Evolutionary conservation across 1,284 basidiomycete species (phyloP), one percentile per base, ranked within the genome.

Genomic region (Melanopsichium pennsylvanicum): DNA sequence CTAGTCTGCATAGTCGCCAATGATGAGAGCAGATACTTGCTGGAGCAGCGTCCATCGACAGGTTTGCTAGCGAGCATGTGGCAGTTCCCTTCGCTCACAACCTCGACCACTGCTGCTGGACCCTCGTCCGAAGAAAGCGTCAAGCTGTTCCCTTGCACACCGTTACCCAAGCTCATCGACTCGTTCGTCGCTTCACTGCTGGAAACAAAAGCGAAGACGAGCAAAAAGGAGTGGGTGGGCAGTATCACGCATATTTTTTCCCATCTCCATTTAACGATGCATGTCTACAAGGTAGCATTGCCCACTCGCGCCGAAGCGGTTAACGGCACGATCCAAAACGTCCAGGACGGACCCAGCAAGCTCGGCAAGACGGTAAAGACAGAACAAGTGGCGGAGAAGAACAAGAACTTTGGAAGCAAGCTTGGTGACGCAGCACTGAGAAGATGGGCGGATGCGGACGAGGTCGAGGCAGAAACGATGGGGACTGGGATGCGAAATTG

Each of bases 201-300:
- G 6, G 5, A 19, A 10, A 43, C 29, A 6, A 25, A 21, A 18
- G 25, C n/a, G n/a, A 15, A 18, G 10, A 32, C 23, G 19, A 23
- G n/a, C 8, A 41, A 36, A 13, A 34, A 40, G 29, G 37, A 54
- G 22, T 46, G 47, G 12, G 54, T 79, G 50, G 75, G 62, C 18
- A 37, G 60, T 42, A 87, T 95, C 27, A 70, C 88, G 2, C 93
- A 96, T 76, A 84, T 92, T 46, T 97, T 96, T 82, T 91, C 90
- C 2, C 93, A 97, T 80, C 90, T 96, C 77, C 87, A 86, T 74
- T 92, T 95, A 84, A 92, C 90, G 9, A 96, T 95, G 82, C 87
- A 90, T 70, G 85, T 89, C 31, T 86, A 88, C 60, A 36, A 49
- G 12, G 18, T 59, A 11, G 18, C 15, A 1, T 15, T 55, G 5